Evolutionary conservation across 2,329 filamentous ascomycete genomes (phyloP), one percentile per base, ranked within the genome.

Genomic region (Corinectria fuckeliana): DNA sequence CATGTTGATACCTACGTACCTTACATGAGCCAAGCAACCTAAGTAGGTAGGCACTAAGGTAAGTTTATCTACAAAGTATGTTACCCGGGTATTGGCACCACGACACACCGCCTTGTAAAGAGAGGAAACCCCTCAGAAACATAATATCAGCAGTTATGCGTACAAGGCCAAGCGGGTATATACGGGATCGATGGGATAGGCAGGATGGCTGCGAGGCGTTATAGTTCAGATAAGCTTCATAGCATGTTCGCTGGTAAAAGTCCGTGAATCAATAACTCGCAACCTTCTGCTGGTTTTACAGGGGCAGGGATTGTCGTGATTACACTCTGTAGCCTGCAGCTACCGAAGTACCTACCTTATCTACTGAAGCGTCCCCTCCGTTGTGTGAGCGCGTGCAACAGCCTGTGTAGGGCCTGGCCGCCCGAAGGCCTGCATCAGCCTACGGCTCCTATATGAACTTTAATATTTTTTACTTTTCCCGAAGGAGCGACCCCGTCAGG

Each of bases 381-480:
- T n/a, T 39, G 50, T 50, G 18, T 9, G 42, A 45, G 23, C 25
- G 42, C n/a, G 42, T 45, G 42, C 42, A 18, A 28, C 16, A 13
- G 25, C n/a, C 25, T 28, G 25, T 28, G n/a, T 45, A 26, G 16
- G 42, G 14, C 42, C 6, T 16, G 14, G 5, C 13, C 21, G 39
- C n/a, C 50, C 53, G 34, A 21, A 21, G 23, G 54, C 49, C 50
- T 62, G 50, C 59, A 67, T 66, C 47, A 58, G 61, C n/a, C n/a
- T n/a, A n/a, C 49, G 50, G 58, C 61, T 65, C 61, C 49, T 10
- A 47, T 10, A 30, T 36, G 45, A 66, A 67, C 61, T 51, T 42
- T 65, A 60, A 56, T 38, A 23, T 30, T 32, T 20, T 18, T 30
- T 26, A 18, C 32, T 41, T 36, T 45, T 42, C 42, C 56, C 61